A percentile compares a stretch with the other conserved stretches of the same genome.
phyloP scores from a whole-genome alignment of 768 basidiomycete genomes.

The Rhizopogon vulgaris region DNA sequence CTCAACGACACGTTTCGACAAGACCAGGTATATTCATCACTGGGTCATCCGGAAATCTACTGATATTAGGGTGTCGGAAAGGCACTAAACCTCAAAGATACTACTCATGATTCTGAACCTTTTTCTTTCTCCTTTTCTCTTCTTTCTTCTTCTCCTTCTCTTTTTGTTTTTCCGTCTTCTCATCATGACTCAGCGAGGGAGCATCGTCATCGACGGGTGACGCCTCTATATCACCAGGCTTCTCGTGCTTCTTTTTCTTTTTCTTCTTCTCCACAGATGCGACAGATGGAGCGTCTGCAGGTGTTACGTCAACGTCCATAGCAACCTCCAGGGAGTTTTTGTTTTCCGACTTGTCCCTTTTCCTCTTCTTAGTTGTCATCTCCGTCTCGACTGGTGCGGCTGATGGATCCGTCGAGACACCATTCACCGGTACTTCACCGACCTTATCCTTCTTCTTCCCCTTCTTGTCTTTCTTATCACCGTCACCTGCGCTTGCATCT shows the following conservation, averaged over 20 bases:
- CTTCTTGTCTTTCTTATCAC: slow-evolving; percentile 4
- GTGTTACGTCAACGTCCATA: slow-evolving; percentile 14
- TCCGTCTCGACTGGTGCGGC: neutral
- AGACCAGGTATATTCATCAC: neutral
- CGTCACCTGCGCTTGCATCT: slow-evolving; percentile 7
- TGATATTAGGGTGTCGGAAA: no score
- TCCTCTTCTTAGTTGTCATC: slow-evolving; percentile 16
- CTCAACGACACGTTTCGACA: no score
- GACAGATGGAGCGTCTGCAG: slow-evolving; percentile 4
- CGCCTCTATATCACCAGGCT: slow-evolving; percentile 11
- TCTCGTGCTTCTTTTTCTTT: slow-evolving; percentile 6
- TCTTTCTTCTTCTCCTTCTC: slow-evolving; percentile 8
- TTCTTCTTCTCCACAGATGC: slow-evolving; percentile 15
- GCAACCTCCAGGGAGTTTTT: slow-evolving; percentile 12
- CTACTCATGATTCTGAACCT: neutral
- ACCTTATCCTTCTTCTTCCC: slow-evolving; percentile 28
- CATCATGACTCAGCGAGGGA: slow-evolving; percentile 13
- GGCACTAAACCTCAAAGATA: neutral
- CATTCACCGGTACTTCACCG: slow-evolving; percentile 15
- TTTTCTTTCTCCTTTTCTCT: slow-evolving; percentile 25
- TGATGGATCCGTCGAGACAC: neutral
- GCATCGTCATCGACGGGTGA: slow-evolving; percentile 6
- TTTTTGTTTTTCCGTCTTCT: slow-evolving; percentile 12
- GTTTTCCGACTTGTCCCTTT: slow-evolving; percentile 16
- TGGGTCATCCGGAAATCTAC: no score